phyloP scores from a whole-genome alignment of 768 basidiomycete species.

The Pilatotrama ljubarskyi region DNA sequence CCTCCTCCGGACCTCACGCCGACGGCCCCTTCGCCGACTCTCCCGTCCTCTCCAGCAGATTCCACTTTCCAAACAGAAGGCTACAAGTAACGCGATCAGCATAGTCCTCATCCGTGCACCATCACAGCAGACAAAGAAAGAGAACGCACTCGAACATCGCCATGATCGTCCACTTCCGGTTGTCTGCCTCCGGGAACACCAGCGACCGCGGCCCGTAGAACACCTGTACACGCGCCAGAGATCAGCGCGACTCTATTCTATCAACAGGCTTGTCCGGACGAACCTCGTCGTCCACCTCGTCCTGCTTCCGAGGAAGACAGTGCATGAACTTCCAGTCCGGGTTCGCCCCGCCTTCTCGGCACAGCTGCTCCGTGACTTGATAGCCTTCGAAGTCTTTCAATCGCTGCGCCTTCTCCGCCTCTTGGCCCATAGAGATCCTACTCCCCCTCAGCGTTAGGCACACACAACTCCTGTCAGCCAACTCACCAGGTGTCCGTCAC shows the following conservation, averaged over 20 bases:
- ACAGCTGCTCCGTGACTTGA: slow-evolving; percentile 90
- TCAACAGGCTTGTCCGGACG: neutral
- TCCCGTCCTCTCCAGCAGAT: slow-evolving; percentile 15
- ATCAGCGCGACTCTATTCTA: slow-evolving; percentile 4
- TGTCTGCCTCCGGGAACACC: slow-evolving; percentile 93
- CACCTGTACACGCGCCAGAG: slow-evolving; percentile 47
- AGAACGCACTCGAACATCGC: slow-evolving; percentile 80
- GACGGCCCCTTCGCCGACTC: too few relatives aligned
- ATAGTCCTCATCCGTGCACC: slow-evolving; percentile 4
- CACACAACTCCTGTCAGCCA: neutral
- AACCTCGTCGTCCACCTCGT: slow-evolving; percentile 96
- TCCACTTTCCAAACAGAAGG: slow-evolving; percentile 37
- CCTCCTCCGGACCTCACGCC: slow-evolving; percentile 1
- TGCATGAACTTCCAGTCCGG: slow-evolving; percentile 94
- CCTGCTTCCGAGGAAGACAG: slow-evolving; percentile 87
- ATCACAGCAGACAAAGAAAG: neutral
- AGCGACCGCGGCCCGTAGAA: slow-evolving; percentile 92
- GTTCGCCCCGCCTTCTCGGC: slow-evolving; percentile 77
- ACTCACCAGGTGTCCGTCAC: slow-evolving; percentile 94
- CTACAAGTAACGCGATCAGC: slow-evolving; percentile 29
- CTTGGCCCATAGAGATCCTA: slow-evolving; percentile 99
- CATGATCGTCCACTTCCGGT: slow-evolving; percentile 97
- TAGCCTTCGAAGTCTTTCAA: slow-evolving; percentile 87
- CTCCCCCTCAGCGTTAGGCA: neutral
- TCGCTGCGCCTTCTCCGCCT: slow-evolving; percentile 87